Percentiles rank a stretch among this genome's conserved stretches.
These are phyloP conservation scores for Linnemannia elongata DNA, from an alignment of 192 early-diverging fungal genomes.

Conservation along the genomic window DNA sequence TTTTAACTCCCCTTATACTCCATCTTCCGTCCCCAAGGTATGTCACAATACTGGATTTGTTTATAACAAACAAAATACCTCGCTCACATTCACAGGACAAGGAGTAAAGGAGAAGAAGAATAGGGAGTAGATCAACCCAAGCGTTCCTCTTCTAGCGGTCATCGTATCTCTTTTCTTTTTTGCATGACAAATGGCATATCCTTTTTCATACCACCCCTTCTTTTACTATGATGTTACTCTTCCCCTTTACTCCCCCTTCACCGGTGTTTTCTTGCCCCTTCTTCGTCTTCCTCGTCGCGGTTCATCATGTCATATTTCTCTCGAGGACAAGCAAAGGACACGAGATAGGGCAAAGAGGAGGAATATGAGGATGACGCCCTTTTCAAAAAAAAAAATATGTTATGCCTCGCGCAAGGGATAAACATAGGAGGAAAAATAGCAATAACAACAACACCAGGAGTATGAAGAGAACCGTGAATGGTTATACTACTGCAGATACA, in stretches of 20 bases:
- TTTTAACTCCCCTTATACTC: background rate
- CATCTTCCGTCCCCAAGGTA: conserved; percentile 8
- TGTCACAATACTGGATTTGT: background rate
- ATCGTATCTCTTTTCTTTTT: background rate
- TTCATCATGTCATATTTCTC: background rate
- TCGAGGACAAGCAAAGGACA: background rate
- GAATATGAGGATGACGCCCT: background rate
- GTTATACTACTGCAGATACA: too few species aligned
- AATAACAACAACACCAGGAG: too few species aligned
- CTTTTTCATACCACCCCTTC: background rate
- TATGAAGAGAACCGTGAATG: too few species aligned
- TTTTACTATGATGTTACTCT: background rate
- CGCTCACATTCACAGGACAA: background rate
- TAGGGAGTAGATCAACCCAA: background rate
- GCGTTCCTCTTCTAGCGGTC: background rate
- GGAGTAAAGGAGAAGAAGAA: background rate
- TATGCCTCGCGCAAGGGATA: background rate
- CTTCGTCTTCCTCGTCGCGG: background rate
- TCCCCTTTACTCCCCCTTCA: background rate
- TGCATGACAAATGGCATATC: background rate
- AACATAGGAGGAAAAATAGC: too few species aligned
- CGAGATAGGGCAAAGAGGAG: background rate
- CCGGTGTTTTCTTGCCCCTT: background rate
- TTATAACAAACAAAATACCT: background rate
- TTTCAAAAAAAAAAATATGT: background rate